Percentiles rank a stretch among this genome's conserved stretches.
These are phyloP conservation scores for Chionographis japonica DNA, from an alignment of 106 monocot genomes.

Conservation along the genomic window DNA sequence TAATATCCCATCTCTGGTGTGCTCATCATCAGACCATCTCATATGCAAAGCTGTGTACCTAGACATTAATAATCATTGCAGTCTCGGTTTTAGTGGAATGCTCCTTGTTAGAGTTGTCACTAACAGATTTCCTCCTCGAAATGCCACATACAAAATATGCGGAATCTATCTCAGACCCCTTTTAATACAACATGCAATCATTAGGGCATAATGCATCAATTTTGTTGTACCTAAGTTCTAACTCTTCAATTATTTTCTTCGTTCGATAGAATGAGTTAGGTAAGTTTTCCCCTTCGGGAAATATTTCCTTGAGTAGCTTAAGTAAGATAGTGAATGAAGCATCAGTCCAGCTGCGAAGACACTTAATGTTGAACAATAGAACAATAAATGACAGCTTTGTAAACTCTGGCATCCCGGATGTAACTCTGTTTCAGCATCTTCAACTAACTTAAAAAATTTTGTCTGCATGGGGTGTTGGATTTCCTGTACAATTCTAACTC, in stretches of 20 bases:
- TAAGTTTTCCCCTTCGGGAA: not conserved
- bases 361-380: not conserved
- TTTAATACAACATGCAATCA: slow-evolving; percentile 3
- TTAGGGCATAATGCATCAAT: slow-evolving; percentile 11
- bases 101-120: not conserved
- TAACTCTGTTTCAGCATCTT: not conserved
- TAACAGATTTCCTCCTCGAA: not conserved
- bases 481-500: too few species aligned
- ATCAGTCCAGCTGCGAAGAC: not conserved
- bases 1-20: not conserved
- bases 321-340: not conserved
- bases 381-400: slow-evolving; percentile 10
- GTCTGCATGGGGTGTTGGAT: too few species aligned
- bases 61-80: slow-evolving; percentile 14
- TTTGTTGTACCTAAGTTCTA: not conserved
- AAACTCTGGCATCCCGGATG: not conserved
- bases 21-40: slow-evolving; percentile 14
- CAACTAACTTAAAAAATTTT: not conserved
- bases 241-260: not conserved
- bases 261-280: not conserved
- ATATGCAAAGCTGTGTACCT: not conserved
- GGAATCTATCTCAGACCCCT: not conserved
- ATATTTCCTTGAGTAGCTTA: not conserved
- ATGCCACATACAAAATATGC: not conserved
- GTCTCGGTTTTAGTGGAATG: slow-evolving; percentile 12